Percentiles rank a stretch among this genome's conserved stretches.
Conservation (phyloP, 495 filamentous ascomycete species). For the Penicillium waksmanii region DNA sequence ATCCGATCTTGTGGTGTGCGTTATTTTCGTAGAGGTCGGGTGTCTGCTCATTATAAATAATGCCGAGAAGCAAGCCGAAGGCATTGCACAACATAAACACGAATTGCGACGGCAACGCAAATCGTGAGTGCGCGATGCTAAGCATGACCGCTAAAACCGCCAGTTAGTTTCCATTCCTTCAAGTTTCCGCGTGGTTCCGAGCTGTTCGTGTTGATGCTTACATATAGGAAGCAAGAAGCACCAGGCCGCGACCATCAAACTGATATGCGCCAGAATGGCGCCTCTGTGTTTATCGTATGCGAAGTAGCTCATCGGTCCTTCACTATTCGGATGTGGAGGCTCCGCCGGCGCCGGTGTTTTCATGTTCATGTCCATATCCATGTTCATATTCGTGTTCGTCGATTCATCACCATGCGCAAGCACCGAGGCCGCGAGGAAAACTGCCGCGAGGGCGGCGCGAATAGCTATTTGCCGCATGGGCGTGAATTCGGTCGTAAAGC, state of each 20-base stretch:
- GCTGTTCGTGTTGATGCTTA: slow-evolving; percentile 44
- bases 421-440: slow-evolving; percentile 39
- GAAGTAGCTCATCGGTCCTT: slow-evolving; percentile 71
- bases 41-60: slow-evolving; percentile 79
- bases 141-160: slow-evolving; percentile 72
- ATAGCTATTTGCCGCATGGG: slow-evolving; percentile 32
- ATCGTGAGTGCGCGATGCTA: slow-evolving; percentile 77
- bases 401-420: slow-evolving; percentile 42
- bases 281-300: slow-evolving; percentile 64
- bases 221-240: slow-evolving; percentile 80
- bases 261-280: slow-evolving; percentile 77
- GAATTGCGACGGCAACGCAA: slow-evolving; percentile 73
- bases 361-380: slow-evolving; percentile 44
- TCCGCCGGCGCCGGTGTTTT: slow-evolving; percentile 45
- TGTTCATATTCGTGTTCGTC: slow-evolving; percentile 39
- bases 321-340: slow-evolving; percentile 7
- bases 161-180: slow-evolving; percentile 4
- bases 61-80: slow-evolving; percentile 69
- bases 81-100: slow-evolving; percentile 74
- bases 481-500: slow-evolving; percentile 4
- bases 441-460: slow-evolving; percentile 36
- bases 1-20: slow-evolving; percentile 86
- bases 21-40: slow-evolving; percentile 90
- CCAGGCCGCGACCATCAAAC: slow-evolving; percentile 80
- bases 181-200: background rate